Conservation (phyloP, 345 rosid species). For the Kernera saxatilis region DNA sequence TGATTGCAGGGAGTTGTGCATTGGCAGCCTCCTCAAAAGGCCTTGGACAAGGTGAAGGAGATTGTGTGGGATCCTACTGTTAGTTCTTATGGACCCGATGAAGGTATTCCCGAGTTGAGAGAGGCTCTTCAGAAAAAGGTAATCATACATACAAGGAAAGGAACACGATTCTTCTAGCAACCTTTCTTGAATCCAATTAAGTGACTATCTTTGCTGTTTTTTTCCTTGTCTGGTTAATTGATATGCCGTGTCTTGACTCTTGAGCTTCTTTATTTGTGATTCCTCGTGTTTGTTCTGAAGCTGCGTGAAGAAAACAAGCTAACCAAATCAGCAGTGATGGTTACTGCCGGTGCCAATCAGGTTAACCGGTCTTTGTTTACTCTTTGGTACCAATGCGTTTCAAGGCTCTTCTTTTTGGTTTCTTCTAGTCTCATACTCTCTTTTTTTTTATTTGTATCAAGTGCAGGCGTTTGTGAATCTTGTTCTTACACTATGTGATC, state of each 20-base stretch:
- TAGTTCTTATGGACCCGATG: slow-evolving; percentile 88
- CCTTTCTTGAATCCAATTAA: background rate
- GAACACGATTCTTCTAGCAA: background rate
- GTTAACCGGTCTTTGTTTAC: slow-evolving; percentile 25
- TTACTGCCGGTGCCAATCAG: slow-evolving; percentile 99
- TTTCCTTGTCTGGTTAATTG: background rate
- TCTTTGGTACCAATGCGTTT: background rate
- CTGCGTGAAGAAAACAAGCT: slow-evolving; percentile 65
- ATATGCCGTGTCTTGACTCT: background rate
- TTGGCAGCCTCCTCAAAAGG: slow-evolving; percentile 88
- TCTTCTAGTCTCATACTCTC: background rate
- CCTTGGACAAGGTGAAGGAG: slow-evolving; percentile 73
- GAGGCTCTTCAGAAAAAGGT: slow-evolving; percentile 68
- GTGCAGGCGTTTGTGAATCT: slow-evolving; percentile 91
- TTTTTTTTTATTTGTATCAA: background rate
- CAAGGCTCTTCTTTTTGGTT: background rate
- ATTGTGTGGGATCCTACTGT: slow-evolving; percentile 67
- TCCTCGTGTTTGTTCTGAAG: slow-evolving; percentile 36
- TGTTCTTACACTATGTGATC: slow-evolving; percentile 79
- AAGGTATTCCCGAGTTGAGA: slow-evolving; percentile 79
- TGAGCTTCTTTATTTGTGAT: background rate
- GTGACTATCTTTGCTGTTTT: background rate
- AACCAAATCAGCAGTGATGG: slow-evolving; percentile 75
- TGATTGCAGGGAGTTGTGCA: slow-evolving; percentile 71
- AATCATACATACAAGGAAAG: background rate